These are phyloP conservation scores for Nyctanthes arbortristis DNA, from an alignment of 257 asterid genomes.

Conservation along the genomic window DNA sequence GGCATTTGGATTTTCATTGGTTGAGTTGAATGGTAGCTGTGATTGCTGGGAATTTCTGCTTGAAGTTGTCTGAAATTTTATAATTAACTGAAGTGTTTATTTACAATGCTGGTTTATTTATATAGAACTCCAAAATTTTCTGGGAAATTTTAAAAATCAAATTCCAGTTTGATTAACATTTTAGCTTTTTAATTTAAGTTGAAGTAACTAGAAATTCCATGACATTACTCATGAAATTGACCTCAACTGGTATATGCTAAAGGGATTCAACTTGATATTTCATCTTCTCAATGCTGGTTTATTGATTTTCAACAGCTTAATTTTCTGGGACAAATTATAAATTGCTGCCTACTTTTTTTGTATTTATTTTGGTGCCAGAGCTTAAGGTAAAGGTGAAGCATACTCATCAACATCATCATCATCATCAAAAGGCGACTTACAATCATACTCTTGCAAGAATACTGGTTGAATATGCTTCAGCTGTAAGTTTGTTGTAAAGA, in stretches of 20 bases:
- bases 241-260: not conserved
- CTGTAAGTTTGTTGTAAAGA: conserved; percentile 56
- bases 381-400: conserved; percentile 54
- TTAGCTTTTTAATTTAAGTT: no score
- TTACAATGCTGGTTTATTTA: not conserved
- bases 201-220: no score
- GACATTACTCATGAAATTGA: not conserved
- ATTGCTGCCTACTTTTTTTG: not conserved
- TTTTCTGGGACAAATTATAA: not conserved
- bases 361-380: conserved; percentile 46
- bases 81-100: conserved; percentile 3
- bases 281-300: no score
- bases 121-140: not conserved
- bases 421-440: conserved; percentile 39
- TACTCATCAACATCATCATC: conserved; percentile 30
- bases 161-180: no score
- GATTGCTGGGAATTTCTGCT: not conserved
- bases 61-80: not conserved
- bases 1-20: not conserved
- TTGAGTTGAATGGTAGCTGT: not conserved
- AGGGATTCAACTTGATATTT: not conserved
- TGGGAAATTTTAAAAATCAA: no score
- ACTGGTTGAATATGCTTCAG: conserved; percentile 93
- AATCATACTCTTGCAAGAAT: conserved; percentile 81
- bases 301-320: not conserved